Evolutionary conservation across 192 early-diverging fungal genomes (phyloP), one percentile per base, ranked within the genome.

Genomic region (Allomyces macrogynus): DNA sequence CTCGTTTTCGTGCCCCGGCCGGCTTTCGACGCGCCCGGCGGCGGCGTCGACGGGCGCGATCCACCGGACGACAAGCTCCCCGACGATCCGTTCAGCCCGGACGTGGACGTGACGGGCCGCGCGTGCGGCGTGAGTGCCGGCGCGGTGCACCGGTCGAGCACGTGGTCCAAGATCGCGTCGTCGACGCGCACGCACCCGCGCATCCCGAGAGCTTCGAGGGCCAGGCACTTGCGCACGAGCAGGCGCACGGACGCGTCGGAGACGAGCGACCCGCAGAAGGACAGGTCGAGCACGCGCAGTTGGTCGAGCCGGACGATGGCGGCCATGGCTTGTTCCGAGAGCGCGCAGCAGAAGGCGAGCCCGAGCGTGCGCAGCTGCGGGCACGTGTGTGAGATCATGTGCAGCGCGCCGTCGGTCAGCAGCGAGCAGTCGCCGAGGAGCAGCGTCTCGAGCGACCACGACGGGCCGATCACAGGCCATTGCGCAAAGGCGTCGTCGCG

Each of bases 401-500:
- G 16, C 49, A 57, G 49, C 49, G 49, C 49, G 16, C 20, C 20
- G 49, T 57, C 49, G 16, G 49, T 57, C 16, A 57, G 12, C 12
- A 57, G 49, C 49, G 49, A 57, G 49, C 49, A 57, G 16, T 57
- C 49, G 49, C 49, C 49, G 16, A 57, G 49, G 16, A 57, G 16
- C 49, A 57, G 49, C 49, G 49, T 20, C 49, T n/a, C 16, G 16
- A 57, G 49, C 49, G 49, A 14, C 12, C 12, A 57, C 49, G 49
- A 57, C 49, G 49, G 16, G 16, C 16, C 49, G 20, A 57, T 57
- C 49, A 20, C 49, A 2, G 16, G 49, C 49, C 49, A 57, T 10
- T 57, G 49, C 49, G 49, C 49, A n/a, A 57, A 57, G 16, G 49
- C 49, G 49, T 57, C 49, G 49, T 57, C 49, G 49, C 49, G 49